Conservation (phyloP, 2,329 filamentous ascomycete genomes). For the Leptographium radiaticola region DNA sequence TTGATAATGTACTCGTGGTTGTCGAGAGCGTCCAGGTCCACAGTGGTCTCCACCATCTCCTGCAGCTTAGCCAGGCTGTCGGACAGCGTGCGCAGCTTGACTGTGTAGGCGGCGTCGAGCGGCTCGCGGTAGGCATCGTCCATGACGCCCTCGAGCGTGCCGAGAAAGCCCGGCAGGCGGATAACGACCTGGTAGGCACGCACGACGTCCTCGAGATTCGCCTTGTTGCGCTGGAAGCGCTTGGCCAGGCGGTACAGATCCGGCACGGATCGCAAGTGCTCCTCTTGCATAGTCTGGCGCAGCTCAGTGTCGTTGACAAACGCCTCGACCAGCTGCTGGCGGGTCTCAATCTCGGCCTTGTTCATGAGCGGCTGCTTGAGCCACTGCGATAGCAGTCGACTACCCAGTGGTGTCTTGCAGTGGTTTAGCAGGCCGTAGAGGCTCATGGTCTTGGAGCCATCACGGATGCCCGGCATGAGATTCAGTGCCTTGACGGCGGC, state of each 20-base stretch:
- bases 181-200: conserved; percentile 91
- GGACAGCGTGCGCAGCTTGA: conserved; percentile 63
- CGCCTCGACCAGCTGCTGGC: conserved; percentile 88
- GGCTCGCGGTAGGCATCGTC: conserved; percentile 86
- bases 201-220: conserved; percentile 90
- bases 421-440: conserved; percentile 88
- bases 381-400: conserved; percentile 85
- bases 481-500: conserved; percentile 89
- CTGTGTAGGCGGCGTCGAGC: conserved; percentile 76
- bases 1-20: conserved; percentile 99
- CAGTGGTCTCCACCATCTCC: conserved; percentile 97
- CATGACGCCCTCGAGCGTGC: conserved; percentile 83
- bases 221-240: conserved; percentile 83
- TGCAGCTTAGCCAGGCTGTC: conserved; percentile 74
- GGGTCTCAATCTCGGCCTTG: conserved; percentile 68
- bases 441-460: conserved; percentile 97
- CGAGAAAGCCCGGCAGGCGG: conserved; percentile 78
- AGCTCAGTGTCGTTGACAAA: conserved; percentile 90
- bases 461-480: conserved; percentile 87
- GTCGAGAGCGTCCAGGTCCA: conserved; percentile 88
- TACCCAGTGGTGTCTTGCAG: conserved; percentile 92
- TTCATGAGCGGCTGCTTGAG: conserved; percentile 95
- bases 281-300: conserved; percentile 91
- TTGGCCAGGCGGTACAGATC: conserved; percentile 90
- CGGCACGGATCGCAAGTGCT: conserved; percentile 83